Conservation (phyloP, 257 asterid genomes). For the Gentiana macrophylla region DNA sequence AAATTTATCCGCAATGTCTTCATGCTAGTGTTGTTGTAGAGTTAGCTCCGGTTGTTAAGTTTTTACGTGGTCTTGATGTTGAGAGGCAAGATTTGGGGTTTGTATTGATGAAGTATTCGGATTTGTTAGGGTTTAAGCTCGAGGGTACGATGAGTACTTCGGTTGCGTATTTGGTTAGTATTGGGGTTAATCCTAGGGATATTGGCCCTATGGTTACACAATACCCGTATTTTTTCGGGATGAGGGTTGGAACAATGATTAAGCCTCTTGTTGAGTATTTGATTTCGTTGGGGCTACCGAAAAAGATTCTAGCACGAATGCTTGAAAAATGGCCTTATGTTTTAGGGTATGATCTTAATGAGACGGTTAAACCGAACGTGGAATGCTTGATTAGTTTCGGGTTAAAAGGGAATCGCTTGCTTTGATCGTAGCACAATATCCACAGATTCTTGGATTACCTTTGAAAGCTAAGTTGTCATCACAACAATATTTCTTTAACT, state of each 20-base stretch:
- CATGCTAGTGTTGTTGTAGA: constrained; percentile 89
- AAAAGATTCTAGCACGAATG: constrained; percentile 66
- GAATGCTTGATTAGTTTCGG: constrained; percentile 86
- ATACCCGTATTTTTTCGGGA: constrained; percentile 79
- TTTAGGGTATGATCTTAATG: constrained; percentile 74
- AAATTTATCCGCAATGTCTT: constrained; percentile 71
- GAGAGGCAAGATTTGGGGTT: constrained; percentile 81
- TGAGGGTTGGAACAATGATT: constrained; percentile 91
- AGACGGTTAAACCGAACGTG: constrained; percentile 74
- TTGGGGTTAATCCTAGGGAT: constrained; percentile 84
- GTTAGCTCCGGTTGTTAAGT: constrained; percentile 69
- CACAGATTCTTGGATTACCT: constrained; percentile 84
- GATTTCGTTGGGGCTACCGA: constrained; percentile 69
- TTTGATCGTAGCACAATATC: constrained; percentile 68
- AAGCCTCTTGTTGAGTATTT: constrained; percentile 87
- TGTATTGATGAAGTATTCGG: constrained; percentile 84
- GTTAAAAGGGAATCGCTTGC: constrained; percentile 48
- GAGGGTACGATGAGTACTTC: constrained; percentile 97
- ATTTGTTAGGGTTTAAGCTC: constrained; percentile 75
- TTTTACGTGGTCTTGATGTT: constrained; percentile 80
- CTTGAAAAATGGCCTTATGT: constrained; percentile 79
- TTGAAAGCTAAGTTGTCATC: constrained; percentile 83
- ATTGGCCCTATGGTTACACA: constrained; percentile 97
- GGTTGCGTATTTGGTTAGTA: constrained; percentile 79
- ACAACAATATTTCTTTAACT: constrained; percentile 68